Conservation (phyloP, 139 green algal species). For the Zygnema cylindricum region DNA sequence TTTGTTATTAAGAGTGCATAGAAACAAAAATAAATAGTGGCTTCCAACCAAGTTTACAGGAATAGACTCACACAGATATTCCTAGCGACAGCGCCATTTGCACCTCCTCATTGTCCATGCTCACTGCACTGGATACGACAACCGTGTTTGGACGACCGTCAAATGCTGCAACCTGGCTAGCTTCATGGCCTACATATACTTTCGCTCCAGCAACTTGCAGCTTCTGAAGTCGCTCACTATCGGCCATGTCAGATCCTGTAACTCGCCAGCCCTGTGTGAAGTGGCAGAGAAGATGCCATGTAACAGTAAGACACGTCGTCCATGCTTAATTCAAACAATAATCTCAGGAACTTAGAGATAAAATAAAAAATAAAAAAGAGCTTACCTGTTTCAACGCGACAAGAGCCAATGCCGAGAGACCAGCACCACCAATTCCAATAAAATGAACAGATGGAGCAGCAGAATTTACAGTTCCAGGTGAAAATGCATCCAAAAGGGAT, state of each 20-base stretch:
- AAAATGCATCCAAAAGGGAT: background rate
- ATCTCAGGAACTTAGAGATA: background rate
- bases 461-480: background rate
- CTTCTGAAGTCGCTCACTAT: conserved; percentile 3
- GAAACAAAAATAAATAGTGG: too few species aligned
- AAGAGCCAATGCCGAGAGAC: conserved; percentile 56
- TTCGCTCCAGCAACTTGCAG: conserved; percentile 24
- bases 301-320: too few species aligned
- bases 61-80: conserved; percentile 20
- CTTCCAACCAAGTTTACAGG: background rate
- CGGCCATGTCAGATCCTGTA: conserved; percentile 45
- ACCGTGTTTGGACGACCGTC: conserved; percentile 22
- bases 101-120: conserved; percentile 48
- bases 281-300: too few species aligned
- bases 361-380: conserved; percentile 2
- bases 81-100: conserved; percentile 43
- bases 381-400: conserved; percentile 48
- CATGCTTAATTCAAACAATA: background rate
- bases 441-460: conserved; percentile 48
- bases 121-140: conserved; percentile 59
- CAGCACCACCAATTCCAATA: conserved; percentile 58
- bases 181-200: conserved; percentile 42
- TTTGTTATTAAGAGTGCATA: too few species aligned
- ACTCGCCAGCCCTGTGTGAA: conserved; percentile 34
- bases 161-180: conserved; percentile 1